Conservation (phyloP, 1,284 basidiomycete genomes). For the Cutaneotrichosporon cyanovorans region DNA sequence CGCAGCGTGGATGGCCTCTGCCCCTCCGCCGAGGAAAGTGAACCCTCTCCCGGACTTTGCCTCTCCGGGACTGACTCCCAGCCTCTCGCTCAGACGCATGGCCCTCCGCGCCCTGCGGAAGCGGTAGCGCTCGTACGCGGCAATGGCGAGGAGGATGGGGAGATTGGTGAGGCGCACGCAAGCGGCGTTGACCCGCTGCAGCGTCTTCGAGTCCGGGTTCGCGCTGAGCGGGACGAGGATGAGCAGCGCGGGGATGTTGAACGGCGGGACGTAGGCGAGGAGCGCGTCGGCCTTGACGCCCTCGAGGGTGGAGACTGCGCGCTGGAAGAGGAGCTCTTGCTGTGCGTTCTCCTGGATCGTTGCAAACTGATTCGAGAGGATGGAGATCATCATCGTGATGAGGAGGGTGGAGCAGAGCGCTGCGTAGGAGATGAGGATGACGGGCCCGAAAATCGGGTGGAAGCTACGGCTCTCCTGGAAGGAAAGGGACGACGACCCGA, state of each 20-base stretch:
- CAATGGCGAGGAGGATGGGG: constrained; percentile 68
- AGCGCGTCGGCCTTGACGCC: constrained; percentile 81
- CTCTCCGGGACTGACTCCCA: background rate
- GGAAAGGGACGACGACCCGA: constrained; percentile 1
- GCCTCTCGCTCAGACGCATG: constrained; percentile 21
- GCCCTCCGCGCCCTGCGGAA: constrained; percentile 20
- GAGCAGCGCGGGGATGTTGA: constrained; percentile 55
- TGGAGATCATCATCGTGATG: constrained; percentile 69
- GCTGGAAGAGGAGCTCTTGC: constrained; percentile 83
- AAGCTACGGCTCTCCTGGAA: constrained; percentile 46
- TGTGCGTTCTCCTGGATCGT: constrained; percentile 71
- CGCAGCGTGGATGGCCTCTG: constrained; percentile 36
- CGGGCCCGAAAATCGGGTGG: constrained; percentile 66
- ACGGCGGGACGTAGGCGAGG: constrained; percentile 80
- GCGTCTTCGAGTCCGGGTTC: constrained; percentile 51
- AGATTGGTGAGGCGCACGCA: constrained; percentile 74
- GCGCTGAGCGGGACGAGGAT: constrained; percentile 69
- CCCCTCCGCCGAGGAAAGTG: constrained; percentile 36
- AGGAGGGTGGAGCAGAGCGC: constrained; percentile 43
- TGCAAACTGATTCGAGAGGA: constrained; percentile 76
- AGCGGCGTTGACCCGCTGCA: constrained; percentile 66
- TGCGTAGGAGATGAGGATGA: constrained; percentile 75
- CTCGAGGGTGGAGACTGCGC: constrained; percentile 76
- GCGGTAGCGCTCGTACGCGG: constrained; percentile 63
- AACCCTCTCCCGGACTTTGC: constrained; percentile 5